A percentile compares a stretch with the other conserved stretches of the same genome.
These are phyloP conservation scores for Trichoderma breve DNA, from an alignment of 2,329 filamentous ascomycete genomes.

Conservation along the genomic window DNA sequence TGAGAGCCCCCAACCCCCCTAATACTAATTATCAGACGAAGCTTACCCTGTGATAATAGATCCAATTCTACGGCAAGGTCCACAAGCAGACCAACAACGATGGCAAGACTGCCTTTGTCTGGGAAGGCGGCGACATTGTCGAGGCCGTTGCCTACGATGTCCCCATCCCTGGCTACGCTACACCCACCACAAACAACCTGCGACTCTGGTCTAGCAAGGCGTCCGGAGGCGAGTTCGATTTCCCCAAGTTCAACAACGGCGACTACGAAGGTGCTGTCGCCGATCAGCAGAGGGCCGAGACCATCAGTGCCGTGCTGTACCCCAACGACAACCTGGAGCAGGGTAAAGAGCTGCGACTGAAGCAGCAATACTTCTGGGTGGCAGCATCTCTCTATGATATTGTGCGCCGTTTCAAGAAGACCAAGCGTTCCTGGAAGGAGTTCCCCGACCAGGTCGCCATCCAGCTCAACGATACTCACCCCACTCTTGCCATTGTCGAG, in stretches of 20 bases:
- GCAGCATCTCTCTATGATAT: constrained; percentile 95
- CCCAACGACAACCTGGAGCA: constrained; percentile 96
- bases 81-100: constrained; percentile 70
- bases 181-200: constrained; percentile 90
- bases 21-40: background rate
- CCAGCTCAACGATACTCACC: constrained; percentile 97
- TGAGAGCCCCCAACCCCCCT: constrained; percentile 35
- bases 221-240: constrained; percentile 95
- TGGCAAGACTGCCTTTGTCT: constrained; percentile 71
- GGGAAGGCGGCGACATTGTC: constrained; percentile 93
- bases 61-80: constrained; percentile 92
- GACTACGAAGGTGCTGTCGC: constrained; percentile 97
- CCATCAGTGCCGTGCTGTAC: constrained; percentile 94
- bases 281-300: constrained; percentile 98
- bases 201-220: constrained; percentile 98
- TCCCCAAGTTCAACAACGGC: constrained; percentile 98
- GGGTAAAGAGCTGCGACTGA: constrained; percentile 93
- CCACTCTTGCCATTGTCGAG: constrained; percentile 93
- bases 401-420: constrained; percentile 96
- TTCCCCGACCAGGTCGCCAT: constrained; percentile 96
- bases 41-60: constrained; percentile 38
- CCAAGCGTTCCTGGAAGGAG: constrained; percentile 83
- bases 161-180: constrained; percentile 85
- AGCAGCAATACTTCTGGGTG: constrained; percentile 99
- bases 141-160: constrained; percentile 93